Evolutionary conservation across 1,284 basidiomycete species (phyloP).

Genomic region (Ustilago loliicola): DNA sequence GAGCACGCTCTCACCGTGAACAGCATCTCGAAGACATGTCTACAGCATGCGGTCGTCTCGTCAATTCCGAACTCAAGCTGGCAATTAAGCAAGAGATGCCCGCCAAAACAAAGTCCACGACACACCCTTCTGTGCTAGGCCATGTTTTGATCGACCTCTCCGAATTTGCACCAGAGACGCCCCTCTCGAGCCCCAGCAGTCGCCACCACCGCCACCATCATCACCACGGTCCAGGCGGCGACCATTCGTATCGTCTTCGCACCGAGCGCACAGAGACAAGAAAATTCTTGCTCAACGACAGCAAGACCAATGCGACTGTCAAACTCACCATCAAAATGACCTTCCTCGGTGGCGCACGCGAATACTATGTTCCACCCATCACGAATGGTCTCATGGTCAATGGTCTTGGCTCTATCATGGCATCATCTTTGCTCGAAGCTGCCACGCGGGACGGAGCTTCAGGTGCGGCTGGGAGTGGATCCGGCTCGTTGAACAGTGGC

Average conservation of each 20-base stretch:
- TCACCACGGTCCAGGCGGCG: constrained; percentile 32
- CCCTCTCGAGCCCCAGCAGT: constrained; percentile 35
- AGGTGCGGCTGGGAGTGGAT: constrained; percentile 3
- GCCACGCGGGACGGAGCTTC: constrained; percentile 4
- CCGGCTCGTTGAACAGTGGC: constrained; percentile 17
- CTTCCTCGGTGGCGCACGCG: constrained; percentile 75
- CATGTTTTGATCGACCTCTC: constrained; percentile 80
- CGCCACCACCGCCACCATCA: constrained; percentile 52
- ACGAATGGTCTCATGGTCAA: constrained; percentile 58
- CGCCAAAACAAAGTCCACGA: constrained; percentile 30
- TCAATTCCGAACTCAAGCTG: constrained; percentile 56
- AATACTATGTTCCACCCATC: constrained; percentile 74
- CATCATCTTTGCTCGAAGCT: constrained; percentile 21
- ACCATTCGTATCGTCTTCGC: constrained; percentile 36
- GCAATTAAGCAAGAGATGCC: constrained; percentile 58
- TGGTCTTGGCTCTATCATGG: constrained; percentile 32
- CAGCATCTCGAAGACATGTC: constrained; percentile 39
- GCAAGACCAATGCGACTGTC: constrained; percentile 83
- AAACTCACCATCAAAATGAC: constrained; percentile 78
- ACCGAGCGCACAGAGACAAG: constrained; percentile 74
- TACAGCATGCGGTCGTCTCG: constrained; percentile 54
- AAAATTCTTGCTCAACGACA: constrained; percentile 79
- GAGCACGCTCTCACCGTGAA: constrained; percentile 27
- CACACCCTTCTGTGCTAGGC: constrained; percentile 73
- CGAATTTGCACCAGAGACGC: constrained; percentile 79